Conservation (phyloP, 192 early-diverging fungal species). For the Linnemannia exigua region DNA sequence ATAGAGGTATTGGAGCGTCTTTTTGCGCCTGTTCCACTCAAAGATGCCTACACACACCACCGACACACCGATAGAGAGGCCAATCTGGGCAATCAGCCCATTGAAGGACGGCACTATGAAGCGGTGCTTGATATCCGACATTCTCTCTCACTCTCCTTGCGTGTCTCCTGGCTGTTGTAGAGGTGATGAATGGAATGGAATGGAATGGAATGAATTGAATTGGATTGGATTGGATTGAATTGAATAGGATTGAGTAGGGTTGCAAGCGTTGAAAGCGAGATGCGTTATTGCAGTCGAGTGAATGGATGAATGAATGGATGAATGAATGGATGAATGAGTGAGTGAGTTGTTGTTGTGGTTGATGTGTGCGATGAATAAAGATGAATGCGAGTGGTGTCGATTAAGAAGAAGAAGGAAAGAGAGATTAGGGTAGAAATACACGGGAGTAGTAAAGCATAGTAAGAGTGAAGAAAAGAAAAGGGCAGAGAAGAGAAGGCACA, state of each 20-base stretch:
- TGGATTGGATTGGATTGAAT: neutral
- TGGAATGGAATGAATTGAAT: neutral
- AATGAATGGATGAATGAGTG: too few relatives aligned
- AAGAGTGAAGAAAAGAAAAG: neutral
- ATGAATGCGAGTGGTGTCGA: too few relatives aligned
- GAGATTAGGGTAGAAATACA: neutral
- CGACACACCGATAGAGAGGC: conserved; percentile 62
- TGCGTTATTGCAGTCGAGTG: too few relatives aligned
- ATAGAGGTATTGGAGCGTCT: conserved; percentile 66
- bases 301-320: neutral
- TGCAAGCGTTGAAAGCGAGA: too few relatives aligned
- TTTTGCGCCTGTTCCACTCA: conserved; percentile 63
- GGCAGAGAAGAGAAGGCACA: neutral
- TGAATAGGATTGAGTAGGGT: too few relatives aligned
- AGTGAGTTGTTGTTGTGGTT: too few relatives aligned
- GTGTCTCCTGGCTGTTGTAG: neutral
- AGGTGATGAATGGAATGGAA: neutral
- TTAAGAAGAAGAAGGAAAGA: neutral
- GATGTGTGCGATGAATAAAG: too few relatives aligned
- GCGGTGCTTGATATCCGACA: conserved; percentile 35
- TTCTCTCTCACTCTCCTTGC: conserved; percentile 20
- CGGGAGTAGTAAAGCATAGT: neutral
- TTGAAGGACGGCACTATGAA: conserved; percentile 61
- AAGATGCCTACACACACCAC: conserved; percentile 62
- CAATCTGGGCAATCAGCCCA: conserved; percentile 66